Evolutionary conservation across 495 filamentous ascomycete species (phyloP), one percentile per base, ranked within the genome.

Genomic region (Amorphotheca resinae): DNA sequence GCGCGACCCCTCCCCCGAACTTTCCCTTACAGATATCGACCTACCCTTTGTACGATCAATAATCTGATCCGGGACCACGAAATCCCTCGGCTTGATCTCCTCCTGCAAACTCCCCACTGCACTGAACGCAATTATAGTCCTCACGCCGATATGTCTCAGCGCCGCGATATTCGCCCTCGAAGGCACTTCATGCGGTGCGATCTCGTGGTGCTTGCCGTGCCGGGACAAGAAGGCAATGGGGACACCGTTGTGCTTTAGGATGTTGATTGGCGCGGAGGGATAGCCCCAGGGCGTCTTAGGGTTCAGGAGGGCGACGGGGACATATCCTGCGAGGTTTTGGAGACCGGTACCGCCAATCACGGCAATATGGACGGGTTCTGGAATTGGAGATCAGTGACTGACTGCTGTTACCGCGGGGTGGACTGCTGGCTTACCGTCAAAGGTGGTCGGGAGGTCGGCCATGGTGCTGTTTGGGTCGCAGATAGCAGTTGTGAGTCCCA

Each of bases 311-410:
- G 89, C 87, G 48, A 93, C 76, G 53, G 86, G 84, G 15, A 70
- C 76, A 71, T 91, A 95, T 54, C 70, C 72, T n/a, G 67, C 64
- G 44, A 76, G 66, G 37, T 65, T 72, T 68, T 58, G 76, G 62
- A 98, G 79, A 40, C 91, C 91, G 31, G 91, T 98, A 52, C 91
- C 93, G 59, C 91, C 93, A 45, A 98, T 96, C 46, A 98, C 87
- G 63, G 85, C 91, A 60, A 98, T 93, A 53, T 70, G 76, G 61
- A 96, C 78, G 40, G 82, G 74, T 34, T 73, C 86, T 91, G 58
- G 17, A 22, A 12, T 25, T 12, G 20, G 38, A n/a, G 26, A 4
- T 37, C 32, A 32, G 18, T 26, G 39, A 33, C 39, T 21, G 45
- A 42, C 22, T 20, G 40, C 21, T 17, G 12, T 36, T 18, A 22